Percentiles rank a stretch among this genome's conserved stretches.
phyloP scores from a whole-genome alignment of 208 protist genomes.

The Borovskyia barvae region DNA sequence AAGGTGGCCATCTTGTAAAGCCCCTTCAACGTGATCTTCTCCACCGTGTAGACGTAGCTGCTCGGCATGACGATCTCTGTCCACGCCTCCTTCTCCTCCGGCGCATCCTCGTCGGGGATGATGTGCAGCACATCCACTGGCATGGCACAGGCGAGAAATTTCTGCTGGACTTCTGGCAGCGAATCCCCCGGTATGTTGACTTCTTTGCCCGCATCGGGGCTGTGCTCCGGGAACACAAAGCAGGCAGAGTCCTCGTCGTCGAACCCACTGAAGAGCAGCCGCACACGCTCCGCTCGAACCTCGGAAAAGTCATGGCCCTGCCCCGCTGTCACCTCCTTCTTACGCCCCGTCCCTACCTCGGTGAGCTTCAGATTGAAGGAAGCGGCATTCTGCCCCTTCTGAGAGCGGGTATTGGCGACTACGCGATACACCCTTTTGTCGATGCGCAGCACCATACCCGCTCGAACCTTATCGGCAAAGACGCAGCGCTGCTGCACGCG shows the following conservation, averaged over 20 bases:
- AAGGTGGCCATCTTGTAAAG: constrained; percentile 87
- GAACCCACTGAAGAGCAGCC: constrained; percentile 88
- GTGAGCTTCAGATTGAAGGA: constrained; percentile 87
- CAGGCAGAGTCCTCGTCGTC: constrained; percentile 89
- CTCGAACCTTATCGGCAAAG: constrained; percentile 84
- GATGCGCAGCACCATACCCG: constrained; percentile 80
- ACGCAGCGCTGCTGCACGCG: constrained; percentile 48
- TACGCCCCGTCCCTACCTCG: constrained; percentile 71
- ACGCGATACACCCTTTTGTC: constrained; percentile 83
- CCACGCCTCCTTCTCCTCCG: constrained; percentile 71
- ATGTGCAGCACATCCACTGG: constrained; percentile 88
- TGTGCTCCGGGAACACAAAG: constrained; percentile 88
- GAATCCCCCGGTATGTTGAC: constrained; percentile 75
- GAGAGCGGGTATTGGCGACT: constrained; percentile 76
- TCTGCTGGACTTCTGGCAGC: constrained; percentile 77
- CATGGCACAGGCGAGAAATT: constrained; percentile 82
- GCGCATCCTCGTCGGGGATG: constrained; percentile 60
- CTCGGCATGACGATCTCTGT: constrained; percentile 82
- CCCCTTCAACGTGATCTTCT: constrained; percentile 82
- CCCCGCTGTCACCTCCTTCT: constrained; percentile 83
- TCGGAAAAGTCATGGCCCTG: constrained; percentile 87
- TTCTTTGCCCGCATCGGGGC: constrained; percentile 71
- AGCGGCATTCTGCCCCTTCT: constrained; percentile 90
- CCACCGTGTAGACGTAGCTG: constrained; percentile 86
- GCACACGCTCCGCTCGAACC: constrained; percentile 73